Evolutionary conservation across 345 rosid species (phyloP).

Genomic region (Gossypium herbaceum): DNA sequence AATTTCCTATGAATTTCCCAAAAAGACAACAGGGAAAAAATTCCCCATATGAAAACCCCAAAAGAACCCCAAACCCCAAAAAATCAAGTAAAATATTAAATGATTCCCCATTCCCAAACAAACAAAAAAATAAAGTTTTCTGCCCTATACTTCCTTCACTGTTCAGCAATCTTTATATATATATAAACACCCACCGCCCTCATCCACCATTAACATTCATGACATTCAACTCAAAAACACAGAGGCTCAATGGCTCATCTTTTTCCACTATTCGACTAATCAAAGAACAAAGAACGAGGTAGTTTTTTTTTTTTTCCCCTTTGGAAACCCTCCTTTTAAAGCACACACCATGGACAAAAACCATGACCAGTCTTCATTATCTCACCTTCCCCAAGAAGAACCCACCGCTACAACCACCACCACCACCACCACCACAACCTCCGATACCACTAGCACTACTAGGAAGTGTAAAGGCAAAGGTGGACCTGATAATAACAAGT

Average conservation of each 20-base stretch:
- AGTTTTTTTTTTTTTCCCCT: neutral
- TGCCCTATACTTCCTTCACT: constrained; percentile 19
- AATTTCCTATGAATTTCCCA: too few species aligned
- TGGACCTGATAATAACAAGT: constrained; percentile 65
- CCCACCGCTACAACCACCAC: constrained; percentile 24
- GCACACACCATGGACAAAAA: constrained; percentile 11
- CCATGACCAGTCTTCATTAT: constrained; percentile 25
- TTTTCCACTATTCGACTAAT: constrained; percentile 13
- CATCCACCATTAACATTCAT: constrained; percentile 39
- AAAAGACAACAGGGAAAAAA: too few species aligned
- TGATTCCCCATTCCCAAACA: constrained; percentile 21
- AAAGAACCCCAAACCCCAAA: neutral
- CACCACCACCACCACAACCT: constrained; percentile 1
- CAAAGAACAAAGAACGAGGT: constrained; percentile 35
- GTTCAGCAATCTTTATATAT: constrained; percentile 20
- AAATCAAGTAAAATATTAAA: neutral
- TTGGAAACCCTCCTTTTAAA: constrained; percentile 1
- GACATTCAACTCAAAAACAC: constrained; percentile 31
- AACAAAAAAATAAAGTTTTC: neutral
- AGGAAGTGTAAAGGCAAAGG: constrained; percentile 58
- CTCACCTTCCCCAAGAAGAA: constrained; percentile 33
- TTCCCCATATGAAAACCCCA: neutral
- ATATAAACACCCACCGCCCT: constrained; percentile 38
- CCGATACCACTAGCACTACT: neutral
- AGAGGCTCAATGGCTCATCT: constrained; percentile 11